These are phyloP conservation scores for Pyracantha coccinea DNA, from an alignment of 331 rosid species.

Conservation along the genomic window DNA sequence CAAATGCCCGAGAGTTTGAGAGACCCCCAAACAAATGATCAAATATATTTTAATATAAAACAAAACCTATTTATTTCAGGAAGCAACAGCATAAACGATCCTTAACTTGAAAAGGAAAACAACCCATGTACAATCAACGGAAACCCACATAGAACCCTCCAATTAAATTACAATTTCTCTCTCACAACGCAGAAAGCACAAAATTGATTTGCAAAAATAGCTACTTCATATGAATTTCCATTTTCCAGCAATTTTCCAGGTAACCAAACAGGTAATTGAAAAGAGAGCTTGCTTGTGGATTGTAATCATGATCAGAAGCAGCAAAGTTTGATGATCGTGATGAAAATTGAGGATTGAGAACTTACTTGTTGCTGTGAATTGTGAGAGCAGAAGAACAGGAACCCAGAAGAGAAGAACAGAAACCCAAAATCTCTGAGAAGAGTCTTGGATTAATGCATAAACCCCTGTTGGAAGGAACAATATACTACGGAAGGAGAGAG, in stretches of 20 bases:
- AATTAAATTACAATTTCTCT: slow-evolving; percentile 7
- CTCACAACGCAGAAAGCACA: background rate
- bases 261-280: background rate
- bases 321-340: background rate
- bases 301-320: background rate
- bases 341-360: slow-evolving; percentile 17
- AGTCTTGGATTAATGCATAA: background rate
- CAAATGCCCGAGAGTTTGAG: background rate
- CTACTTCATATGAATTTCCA: background rate
- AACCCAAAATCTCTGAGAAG: background rate
- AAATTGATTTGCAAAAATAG: background rate
- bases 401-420: background rate
- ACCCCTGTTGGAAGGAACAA: background rate
- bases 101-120: background rate
- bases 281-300: background rate
- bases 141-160: slow-evolving; percentile 1
- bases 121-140: background rate
- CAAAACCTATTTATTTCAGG: background rate
- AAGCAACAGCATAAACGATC: background rate
- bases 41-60: background rate
- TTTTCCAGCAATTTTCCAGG: background rate
- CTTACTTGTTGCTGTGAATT: slow-evolving; percentile 26
- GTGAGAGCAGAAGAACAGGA: background rate
- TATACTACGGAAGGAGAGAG: background rate
- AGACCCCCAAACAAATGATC: background rate